Evolutionary conservation across 345 rosid genomes (phyloP).

Genomic region (Eucalyptus shirleyi): DNA sequence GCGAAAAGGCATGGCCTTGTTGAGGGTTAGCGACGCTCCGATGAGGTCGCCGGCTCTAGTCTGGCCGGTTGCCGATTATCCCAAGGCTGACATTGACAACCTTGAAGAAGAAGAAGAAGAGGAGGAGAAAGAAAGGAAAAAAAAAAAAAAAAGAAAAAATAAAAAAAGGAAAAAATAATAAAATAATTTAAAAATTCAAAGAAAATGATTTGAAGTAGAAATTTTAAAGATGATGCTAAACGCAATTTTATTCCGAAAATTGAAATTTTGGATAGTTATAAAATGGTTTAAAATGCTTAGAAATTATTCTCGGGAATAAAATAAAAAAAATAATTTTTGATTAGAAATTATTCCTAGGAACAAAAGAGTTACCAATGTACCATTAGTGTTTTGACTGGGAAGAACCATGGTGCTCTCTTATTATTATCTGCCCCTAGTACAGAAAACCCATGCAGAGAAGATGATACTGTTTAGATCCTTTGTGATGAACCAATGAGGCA

Average conservation of each 20-base stretch:
- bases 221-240: fast-evolving
- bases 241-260: fast-evolving
- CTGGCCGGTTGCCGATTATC: fast-evolving
- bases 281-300: fast-evolving
- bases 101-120: too few relatives aligned
- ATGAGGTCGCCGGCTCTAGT: fast-evolving
- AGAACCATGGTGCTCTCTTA: not conserved
- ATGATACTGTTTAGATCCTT: not conserved
- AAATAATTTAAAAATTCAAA: too few relatives aligned
- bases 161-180: too few relatives aligned
- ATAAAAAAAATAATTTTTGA: too few relatives aligned
- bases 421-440: not conserved
- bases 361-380: fast-evolving
- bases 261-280: too few relatives aligned
- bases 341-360: too few relatives aligned
- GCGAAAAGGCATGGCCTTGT: fast-evolving
- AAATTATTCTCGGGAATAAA: fast-evolving
- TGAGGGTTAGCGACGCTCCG: fast-evolving
- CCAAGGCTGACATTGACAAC: fast-evolving
- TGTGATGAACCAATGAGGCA: not conserved
- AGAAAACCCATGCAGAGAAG: not conserved
- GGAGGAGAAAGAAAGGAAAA: too few relatives aligned
- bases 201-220: too few relatives aligned
- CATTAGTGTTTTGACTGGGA: not conserved
- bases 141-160: fast-evolving